These are phyloP conservation scores for Aspergillus sp. DNA, from an alignment of 2,329 filamentous ascomycete species.

Conservation along the genomic window DNA sequence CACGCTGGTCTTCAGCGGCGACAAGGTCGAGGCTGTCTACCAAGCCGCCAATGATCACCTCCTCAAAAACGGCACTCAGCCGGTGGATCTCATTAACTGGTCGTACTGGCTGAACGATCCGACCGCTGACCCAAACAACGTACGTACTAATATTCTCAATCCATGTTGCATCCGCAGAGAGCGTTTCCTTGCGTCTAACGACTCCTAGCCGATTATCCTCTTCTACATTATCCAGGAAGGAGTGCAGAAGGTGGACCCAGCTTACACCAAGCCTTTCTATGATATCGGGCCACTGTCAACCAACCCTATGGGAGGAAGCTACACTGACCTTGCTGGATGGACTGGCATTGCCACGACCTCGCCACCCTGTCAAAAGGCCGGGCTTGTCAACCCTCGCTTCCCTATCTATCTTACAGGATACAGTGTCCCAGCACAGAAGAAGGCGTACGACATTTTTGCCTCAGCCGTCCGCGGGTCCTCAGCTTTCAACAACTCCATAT, in stretches of 20 bases:
- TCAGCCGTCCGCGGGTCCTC: conserved; percentile 30
- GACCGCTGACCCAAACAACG: conserved; percentile 24
- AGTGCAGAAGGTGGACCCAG: conserved; percentile 39
- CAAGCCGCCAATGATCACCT: conserved; percentile 47
- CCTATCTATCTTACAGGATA: conserved; percentile 46
- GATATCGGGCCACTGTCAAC: conserved; percentile 40
- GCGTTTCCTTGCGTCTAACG: neutral
- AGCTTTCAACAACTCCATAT: conserved; percentile 42
- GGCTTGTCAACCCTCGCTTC: conserved; percentile 43
- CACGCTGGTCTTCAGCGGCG: conserved; percentile 47
- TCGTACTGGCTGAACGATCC: conserved; percentile 32
- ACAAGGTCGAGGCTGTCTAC: conserved; percentile 52
- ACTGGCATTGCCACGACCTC: conserved; percentile 39
- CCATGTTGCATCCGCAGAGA: too few relatives aligned
- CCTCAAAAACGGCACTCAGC: conserved; percentile 44
- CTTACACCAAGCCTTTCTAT: conserved; percentile 46
- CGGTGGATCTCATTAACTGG: conserved; percentile 50
- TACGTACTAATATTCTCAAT: conserved; percentile 4
- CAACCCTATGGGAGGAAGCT: conserved; percentile 39
- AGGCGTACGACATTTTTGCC: conserved; percentile 40
- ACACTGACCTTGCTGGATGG: conserved; percentile 48
- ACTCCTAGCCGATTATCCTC: conserved; percentile 25
- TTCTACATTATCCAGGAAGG: conserved; percentile 34
- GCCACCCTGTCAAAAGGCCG: conserved; percentile 44
- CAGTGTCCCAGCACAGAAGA: conserved; percentile 36